A percentile compares a stretch with the other conserved stretches of the same genome.
phyloP scores from a whole-genome alignment of 2,329 filamentous ascomycete species.

The Sphaerulina populicola region DNA sequence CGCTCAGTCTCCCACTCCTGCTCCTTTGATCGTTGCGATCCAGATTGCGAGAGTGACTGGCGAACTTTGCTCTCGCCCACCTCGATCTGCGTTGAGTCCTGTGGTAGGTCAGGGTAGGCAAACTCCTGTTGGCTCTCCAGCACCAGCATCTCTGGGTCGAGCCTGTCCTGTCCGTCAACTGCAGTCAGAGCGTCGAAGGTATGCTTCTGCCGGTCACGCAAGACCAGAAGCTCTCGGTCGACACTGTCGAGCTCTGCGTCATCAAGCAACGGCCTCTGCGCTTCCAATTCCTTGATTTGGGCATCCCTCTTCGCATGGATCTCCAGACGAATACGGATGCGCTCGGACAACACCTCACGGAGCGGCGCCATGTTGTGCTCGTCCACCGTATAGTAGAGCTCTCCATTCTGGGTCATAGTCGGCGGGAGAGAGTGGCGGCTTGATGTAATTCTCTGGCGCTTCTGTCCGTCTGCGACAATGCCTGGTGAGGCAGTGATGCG shows the following conservation, averaged over 20 bases:
- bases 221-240: conserved; percentile 10
- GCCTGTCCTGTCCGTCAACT: conserved; percentile 19
- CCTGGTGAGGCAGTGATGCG: conserved; percentile 29
- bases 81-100: conserved; percentile 3
- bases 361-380: conserved; percentile 29
- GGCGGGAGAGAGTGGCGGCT: conserved; percentile 30
- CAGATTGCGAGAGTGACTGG: conserved; percentile 15
- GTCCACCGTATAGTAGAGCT: conserved; percentile 19
- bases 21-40: conserved; percentile 11
- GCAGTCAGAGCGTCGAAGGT: conserved; percentile 20
- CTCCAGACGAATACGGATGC: conserved; percentile 34
- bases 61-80: conserved; percentile 9
- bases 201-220: conserved; percentile 25
- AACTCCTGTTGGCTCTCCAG: conserved; percentile 26
- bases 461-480: conserved; percentile 9
- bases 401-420: conserved; percentile 19
- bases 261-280: conserved; percentile 4
- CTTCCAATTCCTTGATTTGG: conserved; percentile 9
- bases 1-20: conserved; percentile 20
- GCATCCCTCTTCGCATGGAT: conserved; percentile 32
- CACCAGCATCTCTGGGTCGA: conserved; percentile 30
- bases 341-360: conserved; percentile 27
- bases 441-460: conserved; percentile 22
- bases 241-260: conserved; percentile 23
- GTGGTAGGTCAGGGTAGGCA: conserved; percentile 24